Conservation (phyloP, 1,284 basidiomycete genomes). For the Volvariella volvacea region DNA sequence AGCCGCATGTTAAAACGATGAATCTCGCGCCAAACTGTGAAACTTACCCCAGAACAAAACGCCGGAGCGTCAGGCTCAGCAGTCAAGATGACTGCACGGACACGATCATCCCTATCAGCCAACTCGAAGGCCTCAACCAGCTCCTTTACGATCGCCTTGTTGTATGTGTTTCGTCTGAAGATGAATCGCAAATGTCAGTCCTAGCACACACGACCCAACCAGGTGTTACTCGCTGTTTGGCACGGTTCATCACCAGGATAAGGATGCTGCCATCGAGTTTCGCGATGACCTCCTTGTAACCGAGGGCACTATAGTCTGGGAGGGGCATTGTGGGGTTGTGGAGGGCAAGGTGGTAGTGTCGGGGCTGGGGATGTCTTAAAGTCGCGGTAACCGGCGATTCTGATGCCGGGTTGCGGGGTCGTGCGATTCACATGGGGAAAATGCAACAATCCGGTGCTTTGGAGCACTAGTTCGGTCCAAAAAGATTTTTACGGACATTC, state of each 20-base stretch:
- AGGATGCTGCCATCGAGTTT: slow-evolving; percentile 34
- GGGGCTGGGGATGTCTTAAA: too few species aligned
- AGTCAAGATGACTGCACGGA: slow-evolving; percentile 44
- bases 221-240: slow-evolving; percentile 32
- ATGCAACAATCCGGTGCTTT: too few species aligned
- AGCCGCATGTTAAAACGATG: neutral
- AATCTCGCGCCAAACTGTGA: neutral
- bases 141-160: slow-evolving; percentile 25
- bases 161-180: slow-evolving; percentile 41
- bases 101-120: slow-evolving; percentile 44
- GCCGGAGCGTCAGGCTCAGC: slow-evolving; percentile 44
- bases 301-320: slow-evolving; percentile 31
- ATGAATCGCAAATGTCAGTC: neutral
- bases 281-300: slow-evolving; percentile 34
- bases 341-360: too few species aligned
- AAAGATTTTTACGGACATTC: too few species aligned
- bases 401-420: too few species aligned
- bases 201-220: too few species aligned
- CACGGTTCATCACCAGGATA: slow-evolving; percentile 35
- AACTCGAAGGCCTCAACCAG: slow-evolving; percentile 36
- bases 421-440: too few species aligned
- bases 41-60: slow-evolving; percentile 46
- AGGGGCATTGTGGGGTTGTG: slow-evolving; percentile 18
- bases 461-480: too few species aligned
- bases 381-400: too few species aligned